Conservation (phyloP, 2,329 filamentous ascomycete species). For the Botrytis aclada region DNA sequence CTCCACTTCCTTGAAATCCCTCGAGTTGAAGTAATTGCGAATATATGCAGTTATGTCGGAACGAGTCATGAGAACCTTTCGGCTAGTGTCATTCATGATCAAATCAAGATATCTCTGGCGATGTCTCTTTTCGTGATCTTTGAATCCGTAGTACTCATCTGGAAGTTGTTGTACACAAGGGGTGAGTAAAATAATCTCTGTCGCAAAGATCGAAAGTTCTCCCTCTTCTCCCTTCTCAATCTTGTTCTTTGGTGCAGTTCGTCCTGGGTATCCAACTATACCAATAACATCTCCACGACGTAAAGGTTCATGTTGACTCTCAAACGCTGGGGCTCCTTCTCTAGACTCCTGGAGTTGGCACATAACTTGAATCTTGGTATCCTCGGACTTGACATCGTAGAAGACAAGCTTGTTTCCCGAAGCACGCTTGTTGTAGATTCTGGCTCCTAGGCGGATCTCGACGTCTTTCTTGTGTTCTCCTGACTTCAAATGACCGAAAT, state of each 20-base stretch:
- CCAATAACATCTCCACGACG: slow-evolving; percentile 92
- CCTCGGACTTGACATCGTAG: slow-evolving; percentile 79
- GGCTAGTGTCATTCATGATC: slow-evolving; percentile 85
- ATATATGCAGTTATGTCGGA: slow-evolving; percentile 88
- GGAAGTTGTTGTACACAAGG: slow-evolving; percentile 91
- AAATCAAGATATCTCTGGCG: slow-evolving; percentile 92
- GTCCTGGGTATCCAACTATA: slow-evolving; percentile 76
- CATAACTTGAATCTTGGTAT: slow-evolving; percentile 83
- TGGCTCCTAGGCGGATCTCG: slow-evolving; percentile 72
- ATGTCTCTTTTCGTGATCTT: slow-evolving; percentile 90
- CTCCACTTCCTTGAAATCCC: slow-evolving; percentile 90
- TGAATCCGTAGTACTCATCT: slow-evolving; percentile 88
- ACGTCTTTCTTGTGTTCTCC: slow-evolving; percentile 78
- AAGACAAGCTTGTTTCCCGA: slow-evolving; percentile 84
- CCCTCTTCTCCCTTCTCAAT: slow-evolving; percentile 74
- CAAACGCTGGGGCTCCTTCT: slow-evolving; percentile 66
- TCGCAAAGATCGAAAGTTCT: slow-evolving; percentile 91
- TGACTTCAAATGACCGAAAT: slow-evolving; percentile 80
- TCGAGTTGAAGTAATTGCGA: slow-evolving; percentile 79
- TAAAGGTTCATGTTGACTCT: slow-evolving; percentile 84
- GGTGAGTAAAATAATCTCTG: slow-evolving; percentile 78
- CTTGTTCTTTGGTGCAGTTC: slow-evolving; percentile 88
- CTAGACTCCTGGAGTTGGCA: slow-evolving; percentile 79
- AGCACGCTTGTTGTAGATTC: slow-evolving; percentile 84
- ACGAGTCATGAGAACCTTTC: slow-evolving; percentile 79